Conservation (phyloP, 2,329 filamentous ascomycete species). For the Lojkania enalia region DNA sequence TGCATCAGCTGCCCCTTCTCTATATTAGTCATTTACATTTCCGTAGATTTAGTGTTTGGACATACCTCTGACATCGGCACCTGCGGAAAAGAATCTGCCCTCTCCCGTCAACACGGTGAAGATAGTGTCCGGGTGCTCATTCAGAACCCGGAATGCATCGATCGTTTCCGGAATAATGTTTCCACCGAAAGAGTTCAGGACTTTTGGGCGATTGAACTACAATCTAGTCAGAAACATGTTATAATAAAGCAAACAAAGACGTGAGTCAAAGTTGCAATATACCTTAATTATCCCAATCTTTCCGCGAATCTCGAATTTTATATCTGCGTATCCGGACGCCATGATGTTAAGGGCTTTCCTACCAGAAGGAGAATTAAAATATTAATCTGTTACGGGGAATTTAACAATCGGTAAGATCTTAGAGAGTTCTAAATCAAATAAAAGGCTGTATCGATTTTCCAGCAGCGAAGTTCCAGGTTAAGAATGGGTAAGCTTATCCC, state of each 20-base stretch:
- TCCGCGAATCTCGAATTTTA: slow-evolving; percentile 49
- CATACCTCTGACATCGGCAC: slow-evolving; percentile 52
- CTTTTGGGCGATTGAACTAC: slow-evolving; percentile 54
- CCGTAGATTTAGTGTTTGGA: background rate
- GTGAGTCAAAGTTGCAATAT: slow-evolving; percentile 16
- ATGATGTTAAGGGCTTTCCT: slow-evolving; percentile 19
- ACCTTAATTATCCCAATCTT: slow-evolving; percentile 54
- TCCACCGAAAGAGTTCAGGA: slow-evolving; percentile 54
- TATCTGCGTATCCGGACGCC: slow-evolving; percentile 45
- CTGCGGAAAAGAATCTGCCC: slow-evolving; percentile 55
- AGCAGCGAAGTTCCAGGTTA: background rate
- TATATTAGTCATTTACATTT: slow-evolving; percentile 7
- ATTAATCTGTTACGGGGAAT: no score
- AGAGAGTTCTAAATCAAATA: no score
- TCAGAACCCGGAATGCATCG: slow-evolving; percentile 48
- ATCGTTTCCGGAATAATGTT: slow-evolving; percentile 51
- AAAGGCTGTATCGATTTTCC: no score
- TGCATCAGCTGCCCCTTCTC: slow-evolving; percentile 14
- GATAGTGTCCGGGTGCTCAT: slow-evolving; percentile 53
- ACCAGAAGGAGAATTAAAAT: no score
- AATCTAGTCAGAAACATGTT: background rate
- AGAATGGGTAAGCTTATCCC: slow-evolving; percentile 8
- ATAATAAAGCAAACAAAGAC: background rate
- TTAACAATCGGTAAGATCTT: no score
- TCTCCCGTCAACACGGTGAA: slow-evolving; percentile 57